A percentile compares a stretch with the other conserved stretches of the same genome.
phyloP scores from a whole-genome alignment of 2,329 filamentous ascomycete genomes.

The Aspergillus persii region DNA sequence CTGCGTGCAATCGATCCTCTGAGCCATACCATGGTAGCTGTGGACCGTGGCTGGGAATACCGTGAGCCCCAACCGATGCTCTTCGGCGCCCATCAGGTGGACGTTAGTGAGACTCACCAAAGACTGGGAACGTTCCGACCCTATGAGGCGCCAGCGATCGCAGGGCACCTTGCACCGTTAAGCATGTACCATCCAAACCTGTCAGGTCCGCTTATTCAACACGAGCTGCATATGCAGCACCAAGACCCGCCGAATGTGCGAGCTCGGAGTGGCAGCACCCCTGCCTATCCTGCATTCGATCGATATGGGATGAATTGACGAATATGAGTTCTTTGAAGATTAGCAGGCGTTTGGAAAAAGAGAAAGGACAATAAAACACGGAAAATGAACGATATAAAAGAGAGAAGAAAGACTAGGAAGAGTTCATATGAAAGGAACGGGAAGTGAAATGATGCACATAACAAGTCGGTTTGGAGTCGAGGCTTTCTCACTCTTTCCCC shows the following conservation, averaged over 20 bases:
- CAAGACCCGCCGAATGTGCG: constrained; percentile 21
- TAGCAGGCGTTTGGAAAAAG: neutral
- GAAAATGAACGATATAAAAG: neutral
- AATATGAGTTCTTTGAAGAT: neutral
- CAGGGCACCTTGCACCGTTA: constrained; percentile 14
- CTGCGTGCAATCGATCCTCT: constrained; percentile 19
- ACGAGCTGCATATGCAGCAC: constrained; percentile 20
- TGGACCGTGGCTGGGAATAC: constrained; percentile 17
- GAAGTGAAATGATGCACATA: neutral
- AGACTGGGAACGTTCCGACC: constrained; percentile 20
- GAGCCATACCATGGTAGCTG: constrained; percentile 16
- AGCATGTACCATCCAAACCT: constrained; percentile 28
- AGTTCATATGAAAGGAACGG: neutral
- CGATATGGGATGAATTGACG: neutral
- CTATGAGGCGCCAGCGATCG: constrained; percentile 12
- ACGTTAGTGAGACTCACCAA: constrained; percentile 29
- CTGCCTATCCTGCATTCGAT: constrained; percentile 23
- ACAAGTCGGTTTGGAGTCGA: neutral
- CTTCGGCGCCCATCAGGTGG: constrained; percentile 30
- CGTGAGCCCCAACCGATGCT: constrained; percentile 15
- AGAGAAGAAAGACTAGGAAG: neutral
- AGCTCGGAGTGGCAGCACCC: constrained; percentile 34
- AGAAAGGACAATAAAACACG: neutral
- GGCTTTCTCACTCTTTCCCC: neutral
- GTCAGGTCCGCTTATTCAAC: constrained; percentile 28